These are phyloP conservation scores for Ogataea thermomethanolica DNA, from an alignment of 805 yeast species.

Conservation along the genomic window DNA sequence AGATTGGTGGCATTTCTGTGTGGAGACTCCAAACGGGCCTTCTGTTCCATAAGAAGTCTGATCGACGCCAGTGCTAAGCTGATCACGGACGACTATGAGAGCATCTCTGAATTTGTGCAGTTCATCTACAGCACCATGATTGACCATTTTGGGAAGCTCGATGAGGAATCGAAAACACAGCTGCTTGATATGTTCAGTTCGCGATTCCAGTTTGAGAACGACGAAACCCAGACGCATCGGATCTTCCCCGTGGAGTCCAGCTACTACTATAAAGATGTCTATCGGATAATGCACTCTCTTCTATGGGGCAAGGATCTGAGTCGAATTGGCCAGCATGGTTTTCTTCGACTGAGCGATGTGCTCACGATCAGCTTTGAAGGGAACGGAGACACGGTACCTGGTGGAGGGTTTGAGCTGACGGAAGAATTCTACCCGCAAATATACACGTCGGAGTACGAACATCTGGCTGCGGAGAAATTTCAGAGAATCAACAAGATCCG, in stretches of 20 bases:
- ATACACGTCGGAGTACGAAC: conserved; percentile 30
- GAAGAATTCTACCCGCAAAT: conserved; percentile 39
- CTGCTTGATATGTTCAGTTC: conserved; percentile 22
- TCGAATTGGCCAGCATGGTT: conserved; percentile 18
- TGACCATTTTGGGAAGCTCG: conserved; percentile 18
- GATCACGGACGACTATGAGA: conserved; percentile 28
- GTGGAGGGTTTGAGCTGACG: conserved; percentile 29
- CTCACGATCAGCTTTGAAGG: conserved; percentile 34
- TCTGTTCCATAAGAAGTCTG: conserved; percentile 36
- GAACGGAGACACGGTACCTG: conserved; percentile 27
- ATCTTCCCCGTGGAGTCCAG: conserved; percentile 35
- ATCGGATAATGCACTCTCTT: conserved; percentile 32
- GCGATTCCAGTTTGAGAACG: conserved; percentile 13
- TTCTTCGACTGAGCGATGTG: conserved; percentile 32
- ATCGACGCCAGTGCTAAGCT: conserved; percentile 30
- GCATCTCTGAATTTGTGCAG: conserved; percentile 27
- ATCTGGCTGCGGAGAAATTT: conserved; percentile 20
- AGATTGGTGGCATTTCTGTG: conserved; percentile 37
- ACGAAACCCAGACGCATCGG: conserved; percentile 20
- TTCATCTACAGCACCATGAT: conserved; percentile 21
- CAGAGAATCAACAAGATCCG: conserved; percentile 16
- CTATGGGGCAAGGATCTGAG: conserved; percentile 32
- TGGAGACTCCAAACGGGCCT: conserved; percentile 34
- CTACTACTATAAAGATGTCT: conserved; percentile 29
- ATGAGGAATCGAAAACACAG: conserved; percentile 9